Evolutionary conservation across 345 rosid genomes (phyloP), one percentile per base, ranked within the genome.

Genomic region (Lepidium africanum): DNA sequence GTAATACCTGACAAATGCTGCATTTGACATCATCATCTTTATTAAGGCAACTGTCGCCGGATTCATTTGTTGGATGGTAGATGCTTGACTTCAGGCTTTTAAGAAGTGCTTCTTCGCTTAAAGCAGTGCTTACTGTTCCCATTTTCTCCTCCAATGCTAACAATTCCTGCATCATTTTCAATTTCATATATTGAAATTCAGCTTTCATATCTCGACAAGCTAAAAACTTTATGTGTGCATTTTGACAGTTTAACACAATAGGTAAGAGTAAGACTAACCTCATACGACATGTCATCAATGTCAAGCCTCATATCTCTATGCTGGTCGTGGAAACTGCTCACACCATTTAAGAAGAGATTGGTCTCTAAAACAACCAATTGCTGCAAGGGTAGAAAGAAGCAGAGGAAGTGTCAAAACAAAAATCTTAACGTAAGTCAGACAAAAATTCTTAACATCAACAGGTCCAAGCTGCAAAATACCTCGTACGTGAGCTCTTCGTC

Each of bases 291-390:
- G 79, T 85, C 77, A 74, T 94, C 99, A 57, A 94, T 94, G 79
- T 94, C 99, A 71, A 91, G 85, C 82, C 99, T 86, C 99, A 94
- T 85, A 13, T 87, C 97, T 72, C 96, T 84, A 64, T 94, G 96
- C 75, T 81, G 97, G 64, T 94, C 97, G 32, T 85, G 80, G 73
- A 91, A 80, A 71, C 76, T 81, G 51, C 51, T 46, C 67, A 84
- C 67, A 62, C 91, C 96, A 54, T 76, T 83, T 38, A 87, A 87
- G 63, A 89, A 83, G 59, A 91, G 74, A 73, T 80, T 84, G 81
- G 90, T 83, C 84, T 89, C 99, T 75, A 89, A 78, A 70, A 81
- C 84, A 77, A 84, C 84, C 72, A 89, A 69, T 86, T 95, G 99
- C 99, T 94, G 87, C 86, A 77, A 46, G 78, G 11, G 51, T 35